These are phyloP conservation scores for Lecanicillium sp. DNA, from an alignment of 2,329 filamentous ascomycete genomes.

Conservation along the genomic window DNA sequence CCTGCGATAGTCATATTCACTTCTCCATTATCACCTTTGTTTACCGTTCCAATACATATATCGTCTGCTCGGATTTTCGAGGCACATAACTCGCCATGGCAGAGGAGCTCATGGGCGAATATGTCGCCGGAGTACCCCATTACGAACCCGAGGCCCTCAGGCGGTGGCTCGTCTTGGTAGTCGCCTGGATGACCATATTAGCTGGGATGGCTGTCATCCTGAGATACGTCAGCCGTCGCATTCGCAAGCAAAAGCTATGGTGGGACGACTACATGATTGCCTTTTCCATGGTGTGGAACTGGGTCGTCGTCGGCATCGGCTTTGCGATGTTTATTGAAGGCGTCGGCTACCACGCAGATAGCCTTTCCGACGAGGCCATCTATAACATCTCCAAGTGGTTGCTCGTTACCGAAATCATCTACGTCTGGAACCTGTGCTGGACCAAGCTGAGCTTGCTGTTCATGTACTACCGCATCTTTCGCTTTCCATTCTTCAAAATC, in stretches of 20 bases:
- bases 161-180: background rate
- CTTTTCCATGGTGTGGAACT: constrained; percentile 39
- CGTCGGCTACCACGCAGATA: constrained; percentile 37
- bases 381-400: constrained; percentile 37
- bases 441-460: constrained; percentile 41
- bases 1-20: too few species aligned
- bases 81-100: too few species aligned
- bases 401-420: constrained; percentile 37
- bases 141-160: constrained; percentile 1
- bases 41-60: too few species aligned
- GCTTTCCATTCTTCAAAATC: constrained; percentile 31
- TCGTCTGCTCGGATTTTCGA: too few species aligned
- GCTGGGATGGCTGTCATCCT: constrained; percentile 28
- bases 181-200: constrained; percentile 26
- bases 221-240: constrained; percentile 30
- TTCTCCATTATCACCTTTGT: too few species aligned
- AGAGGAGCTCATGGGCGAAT: too few species aligned
- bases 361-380: constrained; percentile 24
- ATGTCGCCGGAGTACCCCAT: constrained; percentile 2
- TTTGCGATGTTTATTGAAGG: constrained; percentile 36
- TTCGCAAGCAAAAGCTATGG: constrained; percentile 35
- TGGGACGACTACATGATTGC: constrained; percentile 43
- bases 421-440: constrained; percentile 37
- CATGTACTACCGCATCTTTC: constrained; percentile 46
- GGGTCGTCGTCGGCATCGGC: constrained; percentile 36